Conservation (phyloP, 805 yeast genomes). For the Kluyveromyces aestuarii region DNA sequence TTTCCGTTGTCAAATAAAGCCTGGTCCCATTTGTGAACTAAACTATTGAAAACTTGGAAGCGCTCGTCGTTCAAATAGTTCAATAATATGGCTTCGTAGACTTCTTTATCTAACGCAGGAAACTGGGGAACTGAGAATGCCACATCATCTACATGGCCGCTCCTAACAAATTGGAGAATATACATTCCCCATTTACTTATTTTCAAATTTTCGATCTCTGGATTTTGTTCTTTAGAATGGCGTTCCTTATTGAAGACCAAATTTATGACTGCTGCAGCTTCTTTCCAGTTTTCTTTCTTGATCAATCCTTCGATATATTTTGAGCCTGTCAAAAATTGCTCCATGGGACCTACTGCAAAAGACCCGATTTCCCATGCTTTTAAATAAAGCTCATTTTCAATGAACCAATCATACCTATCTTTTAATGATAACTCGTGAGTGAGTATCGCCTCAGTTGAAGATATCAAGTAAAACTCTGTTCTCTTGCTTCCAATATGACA, state of each 20-base stretch:
- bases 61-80: conserved; percentile 34
- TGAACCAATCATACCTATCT: conserved; percentile 70
- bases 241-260: conserved; percentile 26
- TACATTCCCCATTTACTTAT: conserved; percentile 56
- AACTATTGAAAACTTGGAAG: conserved; percentile 31
- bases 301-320: conserved; percentile 34
- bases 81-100: conserved; percentile 40
- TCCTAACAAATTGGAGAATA: conserved; percentile 43
- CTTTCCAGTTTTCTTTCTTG: conserved; percentile 38
- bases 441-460: conserved; percentile 74
- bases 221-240: conserved; percentile 13
- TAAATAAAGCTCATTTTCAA: conserved; percentile 41
- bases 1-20: conserved; percentile 39
- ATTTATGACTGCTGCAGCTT: conserved; percentile 43
- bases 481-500: conserved; percentile 36
- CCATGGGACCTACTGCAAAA: conserved; percentile 39
- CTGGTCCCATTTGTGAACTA: conserved; percentile 50
- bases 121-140: conserved; percentile 49
- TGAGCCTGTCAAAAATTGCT: conserved; percentile 53
- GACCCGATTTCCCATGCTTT: conserved; percentile 78
- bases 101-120: conserved; percentile 28
- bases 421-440: conserved; percentile 60
- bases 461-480: conserved; percentile 53
- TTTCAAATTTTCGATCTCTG: conserved; percentile 15
- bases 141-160: conserved; percentile 37